Evolutionary conservation across 2,329 filamentous ascomycete genomes (phyloP).

Genomic region (Pseudopithomyces chartarum): DNA sequence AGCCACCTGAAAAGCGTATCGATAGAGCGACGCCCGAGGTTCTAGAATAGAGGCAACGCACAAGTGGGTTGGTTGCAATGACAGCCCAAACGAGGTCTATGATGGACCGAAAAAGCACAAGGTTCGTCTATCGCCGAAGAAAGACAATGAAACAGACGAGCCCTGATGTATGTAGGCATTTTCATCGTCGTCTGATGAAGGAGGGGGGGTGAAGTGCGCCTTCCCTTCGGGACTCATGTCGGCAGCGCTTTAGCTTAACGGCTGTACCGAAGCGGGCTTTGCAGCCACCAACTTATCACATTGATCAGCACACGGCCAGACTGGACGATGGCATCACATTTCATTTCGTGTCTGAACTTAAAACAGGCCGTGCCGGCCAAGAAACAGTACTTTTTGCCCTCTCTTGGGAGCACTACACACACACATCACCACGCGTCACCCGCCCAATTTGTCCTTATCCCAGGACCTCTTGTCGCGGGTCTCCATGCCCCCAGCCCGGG

Average conservation of each 20-base stretch:
- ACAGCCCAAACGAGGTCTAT: not conserved
- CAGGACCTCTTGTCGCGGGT: not conserved
- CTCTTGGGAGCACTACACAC: not conserved
- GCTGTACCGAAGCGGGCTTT: too few species aligned
- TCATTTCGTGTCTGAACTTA: too few species aligned
- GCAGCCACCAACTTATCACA: too few species aligned
- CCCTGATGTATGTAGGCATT: too few species aligned
- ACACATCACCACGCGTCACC: not conserved
- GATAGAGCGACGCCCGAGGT: slow-evolving; percentile 13
- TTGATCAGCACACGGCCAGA: too few species aligned
- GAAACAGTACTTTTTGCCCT: not conserved
- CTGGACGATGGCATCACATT: too few species aligned
- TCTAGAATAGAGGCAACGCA: not conserved
- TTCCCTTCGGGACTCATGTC: too few species aligned
- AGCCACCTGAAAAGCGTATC: slow-evolving; percentile 23
- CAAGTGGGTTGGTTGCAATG: not conserved
- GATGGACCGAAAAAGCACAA: not conserved
- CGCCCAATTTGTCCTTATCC: not conserved
- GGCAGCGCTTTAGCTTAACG: too few species aligned
- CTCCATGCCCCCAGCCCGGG: slow-evolving; percentile 10
- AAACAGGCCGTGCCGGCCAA: too few species aligned
- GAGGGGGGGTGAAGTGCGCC: too few species aligned
- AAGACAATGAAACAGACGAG: not conserved
- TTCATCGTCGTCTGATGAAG: too few species aligned
- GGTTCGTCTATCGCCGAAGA: not conserved